Percentiles rank a stretch among this genome's conserved stretches.
These are phyloP conservation scores for Salvia sclarea DNA, from an alignment of 305 asterid species.

Conservation along the genomic window DNA sequence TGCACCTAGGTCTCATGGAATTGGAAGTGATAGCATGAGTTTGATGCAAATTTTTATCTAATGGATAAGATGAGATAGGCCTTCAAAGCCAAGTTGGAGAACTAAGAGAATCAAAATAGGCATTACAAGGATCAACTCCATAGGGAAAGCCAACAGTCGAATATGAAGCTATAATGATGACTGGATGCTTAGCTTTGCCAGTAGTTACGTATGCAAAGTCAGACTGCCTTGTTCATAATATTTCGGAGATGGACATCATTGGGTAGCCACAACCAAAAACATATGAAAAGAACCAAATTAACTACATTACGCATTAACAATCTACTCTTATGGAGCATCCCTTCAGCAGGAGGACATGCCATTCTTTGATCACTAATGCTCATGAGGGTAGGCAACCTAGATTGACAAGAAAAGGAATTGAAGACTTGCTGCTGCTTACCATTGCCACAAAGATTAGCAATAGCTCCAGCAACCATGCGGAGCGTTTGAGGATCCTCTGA, in stretches of 20 bases:
- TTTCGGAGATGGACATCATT: not conserved
- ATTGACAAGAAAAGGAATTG: not conserved
- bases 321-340: not conserved
- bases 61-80: not conserved
- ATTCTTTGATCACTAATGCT: not conserved
- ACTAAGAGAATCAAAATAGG: too few species aligned
- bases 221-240: not conserved
- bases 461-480: conserved; percentile 94
- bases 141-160: not conserved
- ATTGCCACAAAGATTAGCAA: conserved; percentile 90
- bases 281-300: not conserved
- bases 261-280: conserved; percentile 13
- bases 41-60: not conserved
- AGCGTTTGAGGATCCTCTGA: conserved; percentile 93
- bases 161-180: not conserved
- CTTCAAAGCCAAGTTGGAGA: not conserved
- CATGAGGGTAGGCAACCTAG: conserved; percentile 3
- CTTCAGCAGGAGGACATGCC: not conserved
- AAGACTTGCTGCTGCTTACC: conserved; percentile 46
- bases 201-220: too few species aligned
- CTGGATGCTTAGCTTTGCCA: not conserved
- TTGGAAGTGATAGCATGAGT: not conserved
- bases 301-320: not conserved
- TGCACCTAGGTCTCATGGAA: not conserved
- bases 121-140: not conserved